Evolutionary conservation across 2,329 filamentous ascomycete genomes (phyloP).

Genomic region (Ascochyta lentis): DNA sequence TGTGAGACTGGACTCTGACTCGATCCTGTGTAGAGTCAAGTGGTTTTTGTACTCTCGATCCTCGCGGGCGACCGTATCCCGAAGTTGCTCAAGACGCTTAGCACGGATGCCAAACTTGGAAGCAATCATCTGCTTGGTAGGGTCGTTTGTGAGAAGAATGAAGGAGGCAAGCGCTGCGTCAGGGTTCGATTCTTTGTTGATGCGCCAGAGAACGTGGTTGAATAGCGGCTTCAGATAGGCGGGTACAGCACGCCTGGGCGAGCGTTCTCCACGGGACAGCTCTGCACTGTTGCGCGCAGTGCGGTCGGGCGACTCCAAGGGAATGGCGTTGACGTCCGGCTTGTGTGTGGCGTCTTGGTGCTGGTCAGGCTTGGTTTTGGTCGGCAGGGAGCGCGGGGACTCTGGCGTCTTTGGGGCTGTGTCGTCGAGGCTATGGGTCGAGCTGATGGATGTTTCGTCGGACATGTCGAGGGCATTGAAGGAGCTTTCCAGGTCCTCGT

Average conservation of each 20-base stretch:
- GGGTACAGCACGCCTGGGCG: constrained; percentile 46
- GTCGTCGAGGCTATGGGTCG: constrained; percentile 50
- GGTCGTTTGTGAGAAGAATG: constrained; percentile 60
- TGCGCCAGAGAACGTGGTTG: constrained; percentile 60
- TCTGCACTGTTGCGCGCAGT: constrained; percentile 42
- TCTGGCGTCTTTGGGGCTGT: constrained; percentile 48
- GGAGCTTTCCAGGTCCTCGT: constrained; percentile 48
- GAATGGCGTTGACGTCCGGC: constrained; percentile 14
- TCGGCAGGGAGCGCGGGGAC: constrained; percentile 49
- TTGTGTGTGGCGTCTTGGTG: constrained; percentile 34
- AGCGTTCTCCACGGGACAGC: constrained; percentile 29
- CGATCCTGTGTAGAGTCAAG: constrained; percentile 47
- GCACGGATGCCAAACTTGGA: constrained; percentile 58
- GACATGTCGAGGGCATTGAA: constrained; percentile 46
- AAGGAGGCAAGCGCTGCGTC: constrained; percentile 57
- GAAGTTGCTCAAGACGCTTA: constrained; percentile 58
- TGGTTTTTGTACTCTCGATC: constrained; percentile 56
- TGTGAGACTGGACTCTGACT: constrained; percentile 34
- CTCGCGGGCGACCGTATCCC: constrained; percentile 57
- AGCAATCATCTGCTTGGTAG: constrained; percentile 53
- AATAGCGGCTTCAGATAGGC: constrained; percentile 54
- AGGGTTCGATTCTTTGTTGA: constrained; percentile 57
- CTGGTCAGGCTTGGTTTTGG: constrained; percentile 20
- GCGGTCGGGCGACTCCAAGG: constrained; percentile 31
- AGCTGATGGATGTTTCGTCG: constrained; percentile 53